A percentile compares a stretch with the other conserved stretches of the same genome.
These are phyloP conservation scores for Penstemon eatonii DNA, from an alignment of 257 asterid species.

Conservation along the genomic window DNA sequence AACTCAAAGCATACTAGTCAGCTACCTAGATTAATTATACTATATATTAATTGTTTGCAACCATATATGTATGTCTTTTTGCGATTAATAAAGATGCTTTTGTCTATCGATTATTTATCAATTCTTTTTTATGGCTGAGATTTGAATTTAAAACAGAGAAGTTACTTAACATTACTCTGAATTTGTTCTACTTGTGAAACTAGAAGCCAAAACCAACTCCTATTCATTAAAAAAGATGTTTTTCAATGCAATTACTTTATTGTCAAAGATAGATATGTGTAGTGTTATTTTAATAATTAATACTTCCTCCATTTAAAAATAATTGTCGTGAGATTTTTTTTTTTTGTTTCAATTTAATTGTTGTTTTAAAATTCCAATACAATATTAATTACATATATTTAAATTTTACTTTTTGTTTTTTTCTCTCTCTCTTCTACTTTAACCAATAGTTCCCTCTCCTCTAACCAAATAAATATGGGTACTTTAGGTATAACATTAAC, in stretches of 20 bases:
- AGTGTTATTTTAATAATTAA: not conserved
- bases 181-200: constrained; percentile 15
- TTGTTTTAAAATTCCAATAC: too few species aligned
- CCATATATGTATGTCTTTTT: constrained; percentile 1
- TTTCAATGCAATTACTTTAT: too few species aligned
- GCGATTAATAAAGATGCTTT: not conserved
- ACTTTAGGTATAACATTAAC: too few species aligned
- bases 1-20: not conserved
- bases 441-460: too few species aligned
- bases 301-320: not conserved
- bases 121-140: too few species aligned
- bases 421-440: too few species aligned
- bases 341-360: too few species aligned
- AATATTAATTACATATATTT: too few species aligned
- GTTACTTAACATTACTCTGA: constrained; percentile 12
- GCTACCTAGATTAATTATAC: not conserved
- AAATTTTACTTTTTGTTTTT: too few species aligned
- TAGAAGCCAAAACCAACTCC: not conserved
- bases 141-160: not conserved
- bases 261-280: too few species aligned
- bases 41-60: constrained; percentile 3
- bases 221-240: not conserved
- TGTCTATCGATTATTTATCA: not conserved
- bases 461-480: too few species aligned
- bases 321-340: too few species aligned